Evolutionary conservation across 2,329 filamentous ascomycete genomes (phyloP).

Genomic region (Aspergillus sp.): DNA sequence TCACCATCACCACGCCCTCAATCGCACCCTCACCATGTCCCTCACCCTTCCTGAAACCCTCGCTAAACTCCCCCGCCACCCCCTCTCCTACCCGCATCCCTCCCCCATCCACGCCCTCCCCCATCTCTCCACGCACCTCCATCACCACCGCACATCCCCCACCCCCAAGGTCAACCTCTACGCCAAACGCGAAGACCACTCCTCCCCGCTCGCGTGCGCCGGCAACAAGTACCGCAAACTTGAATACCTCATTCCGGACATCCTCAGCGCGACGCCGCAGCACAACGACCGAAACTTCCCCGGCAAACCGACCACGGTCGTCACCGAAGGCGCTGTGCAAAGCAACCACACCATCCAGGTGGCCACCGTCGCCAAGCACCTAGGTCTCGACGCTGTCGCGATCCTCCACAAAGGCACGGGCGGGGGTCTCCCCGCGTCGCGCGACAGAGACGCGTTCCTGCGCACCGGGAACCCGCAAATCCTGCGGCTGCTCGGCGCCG

Average conservation of each 20-base stretch:
- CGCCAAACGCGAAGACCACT: slow-evolving; percentile 36
- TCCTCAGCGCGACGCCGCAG: slow-evolving; percentile 18
- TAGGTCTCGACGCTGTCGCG: slow-evolving; percentile 25
- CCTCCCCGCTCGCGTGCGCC: slow-evolving; percentile 30
- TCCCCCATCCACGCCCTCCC: slow-evolving; percentile 33
- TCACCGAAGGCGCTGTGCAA: slow-evolving; percentile 36
- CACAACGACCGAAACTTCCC: slow-evolving; percentile 16
- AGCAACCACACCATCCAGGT: slow-evolving; percentile 39
- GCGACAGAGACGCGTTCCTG: slow-evolving; percentile 19
- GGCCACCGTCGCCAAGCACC: slow-evolving; percentile 24
- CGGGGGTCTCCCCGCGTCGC: slow-evolving; percentile 19
- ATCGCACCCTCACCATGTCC: slow-evolving; percentile 4
- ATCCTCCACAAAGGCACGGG: slow-evolving; percentile 29
- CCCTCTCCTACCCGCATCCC: slow-evolving; percentile 26
- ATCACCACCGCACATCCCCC: neutral
- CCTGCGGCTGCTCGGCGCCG: slow-evolving; percentile 29
- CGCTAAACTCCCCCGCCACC: slow-evolving; percentile 26
- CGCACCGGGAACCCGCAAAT: slow-evolving; percentile 27
- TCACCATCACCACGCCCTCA: neutral
- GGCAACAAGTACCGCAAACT: slow-evolving; percentile 40
- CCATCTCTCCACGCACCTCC: slow-evolving; percentile 14
- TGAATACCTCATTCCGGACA: slow-evolving; percentile 36
- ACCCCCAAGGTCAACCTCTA: slow-evolving; percentile 22
- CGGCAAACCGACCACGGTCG: slow-evolving; percentile 24
- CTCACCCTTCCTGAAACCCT: slow-evolving; percentile 23